phyloP scores from a whole-genome alignment of 805 yeast species.

The Candida peoriensis region DNA sequence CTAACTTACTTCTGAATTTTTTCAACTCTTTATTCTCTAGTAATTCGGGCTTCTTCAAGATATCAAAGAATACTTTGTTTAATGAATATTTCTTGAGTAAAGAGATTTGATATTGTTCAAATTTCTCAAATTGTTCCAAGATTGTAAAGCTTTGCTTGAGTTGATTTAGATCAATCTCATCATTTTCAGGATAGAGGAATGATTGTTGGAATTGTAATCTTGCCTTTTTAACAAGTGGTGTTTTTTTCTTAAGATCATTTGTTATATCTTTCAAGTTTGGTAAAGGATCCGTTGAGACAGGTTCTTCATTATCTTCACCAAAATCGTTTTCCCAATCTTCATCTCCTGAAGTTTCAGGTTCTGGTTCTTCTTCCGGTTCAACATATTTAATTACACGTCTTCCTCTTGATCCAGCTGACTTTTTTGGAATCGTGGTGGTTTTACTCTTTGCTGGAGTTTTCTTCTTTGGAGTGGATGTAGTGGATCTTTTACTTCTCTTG shows the following conservation, averaged over 20 bases:
- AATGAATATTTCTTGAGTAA: constrained; percentile 28
- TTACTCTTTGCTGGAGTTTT: constrained; percentile 8
- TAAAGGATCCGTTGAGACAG: constrained; percentile 15
- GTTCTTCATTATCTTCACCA: constrained; percentile 15
- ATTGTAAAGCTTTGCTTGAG: constrained; percentile 18
- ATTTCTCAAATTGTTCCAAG: constrained; percentile 19
- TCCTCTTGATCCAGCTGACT: constrained; percentile 10
- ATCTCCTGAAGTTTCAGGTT: constrained; percentile 21
- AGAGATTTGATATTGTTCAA: constrained; percentile 25
- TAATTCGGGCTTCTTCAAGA: constrained; percentile 33
- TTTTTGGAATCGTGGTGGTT: constrained; percentile 6
- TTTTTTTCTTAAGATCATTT: constrained; percentile 13
- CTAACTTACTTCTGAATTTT: constrained; percentile 14
- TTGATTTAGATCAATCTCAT: constrained; percentile 4
- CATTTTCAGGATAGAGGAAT: constrained; percentile 13
- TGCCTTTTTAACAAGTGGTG: constrained; percentile 21
- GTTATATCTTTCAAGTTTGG: constrained; percentile 14
- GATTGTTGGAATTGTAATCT: constrained; percentile 24
- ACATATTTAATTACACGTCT: constrained; percentile 4
- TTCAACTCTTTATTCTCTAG: constrained; percentile 8
- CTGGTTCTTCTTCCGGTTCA: constrained; percentile 9
- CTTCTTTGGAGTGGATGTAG: constrained; percentile 10
- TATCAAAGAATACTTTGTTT: constrained; percentile 26
- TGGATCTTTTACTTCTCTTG: constrained; percentile 11
- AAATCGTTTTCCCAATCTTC: constrained; percentile 22